Percentiles rank a stretch among this genome's conserved stretches.
Conservation (phyloP, 805 yeast species). For the Yamadazyma akitaensis region DNA sequence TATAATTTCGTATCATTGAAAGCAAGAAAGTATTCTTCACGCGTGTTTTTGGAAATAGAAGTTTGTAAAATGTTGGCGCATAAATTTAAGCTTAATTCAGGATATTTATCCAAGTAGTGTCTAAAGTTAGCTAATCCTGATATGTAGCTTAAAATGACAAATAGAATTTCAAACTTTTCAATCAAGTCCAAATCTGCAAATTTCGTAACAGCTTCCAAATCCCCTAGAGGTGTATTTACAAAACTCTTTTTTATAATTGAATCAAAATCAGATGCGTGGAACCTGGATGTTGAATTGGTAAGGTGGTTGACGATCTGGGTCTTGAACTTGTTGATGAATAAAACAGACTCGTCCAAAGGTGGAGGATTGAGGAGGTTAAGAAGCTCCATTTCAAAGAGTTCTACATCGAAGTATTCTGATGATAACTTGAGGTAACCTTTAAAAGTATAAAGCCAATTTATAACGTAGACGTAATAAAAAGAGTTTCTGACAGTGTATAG, state of each 20-base stretch:
- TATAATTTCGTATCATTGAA: conserved; percentile 55
- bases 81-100: conserved; percentile 16
- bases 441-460: conserved; percentile 57
- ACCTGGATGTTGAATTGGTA: conserved; percentile 26
- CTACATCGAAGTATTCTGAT: conserved; percentile 54
- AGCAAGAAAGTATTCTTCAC: conserved; percentile 34
- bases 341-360: conserved; percentile 30
- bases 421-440: conserved; percentile 50
- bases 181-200: conserved; percentile 40
- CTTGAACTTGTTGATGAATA: conserved; percentile 44
- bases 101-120: conserved; percentile 42
- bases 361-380: conserved; percentile 34
- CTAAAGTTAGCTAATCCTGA: conserved; percentile 46
- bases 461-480: conserved; percentile 25
- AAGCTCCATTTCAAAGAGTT: conserved; percentile 60
- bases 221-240: conserved; percentile 11
- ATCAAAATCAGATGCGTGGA: conserved; percentile 12
- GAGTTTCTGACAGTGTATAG: conserved; percentile 15
- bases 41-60: conserved; percentile 2
- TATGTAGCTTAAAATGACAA: conserved; percentile 40
- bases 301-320: conserved; percentile 38
- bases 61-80: conserved; percentile 9
- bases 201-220: conserved; percentile 19
- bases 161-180: conserved; percentile 50
- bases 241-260: conserved; percentile 8